Evolutionary conservation across 2,329 filamentous ascomycete genomes (phyloP), one percentile per base, ranked within the genome.

Genomic region (Fusarium tjaetaba): DNA sequence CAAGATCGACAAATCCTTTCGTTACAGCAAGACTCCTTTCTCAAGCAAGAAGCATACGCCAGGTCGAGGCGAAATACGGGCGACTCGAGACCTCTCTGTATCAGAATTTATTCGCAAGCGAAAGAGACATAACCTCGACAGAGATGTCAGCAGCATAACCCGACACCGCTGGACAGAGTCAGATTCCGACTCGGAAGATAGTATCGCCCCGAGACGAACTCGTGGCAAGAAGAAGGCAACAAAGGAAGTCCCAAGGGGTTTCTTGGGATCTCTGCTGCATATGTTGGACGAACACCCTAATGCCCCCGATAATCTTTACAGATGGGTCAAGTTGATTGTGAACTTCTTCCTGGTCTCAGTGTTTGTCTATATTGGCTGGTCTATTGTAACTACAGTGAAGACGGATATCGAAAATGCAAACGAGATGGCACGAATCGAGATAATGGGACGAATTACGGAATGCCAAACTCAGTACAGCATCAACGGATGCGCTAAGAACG

Each of bases 341-440:
- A 94, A 94, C 79, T 80, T 91, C 52, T 87, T 89, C 68, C 84
- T 93, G 22, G 86, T 91, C 10, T 80, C 81, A 9, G 81, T 87
- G 18, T 82, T 87, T 61, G 82, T 90, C 45, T 96, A 92, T 81
- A 85, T 94, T 48, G 86, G 94, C 39, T 94, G 92, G 84, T 86
- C 88, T 4, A 88, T 94, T 75, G 89, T 93, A 73, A 85, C 87
- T 20, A 92, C 93, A 14, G 90, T 96, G 59, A 90, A 91, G 20
- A 87, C 88, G 30, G 95, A 98, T 80, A 91, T 97, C 39, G 86
- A 91, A 69, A 89, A 92, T 59, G 93, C 93, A 41, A 90, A 92
- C 15, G 87, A 92, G 49, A 89, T 90, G 61, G 91, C 91, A 18
- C 90, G 91, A n/a, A 86, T 89, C 5, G 88, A 90, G 20, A 89